phyloP scores from a whole-genome alignment of 1,284 basidiomycete species.

The Singerocomus rubriflavus region DNA sequence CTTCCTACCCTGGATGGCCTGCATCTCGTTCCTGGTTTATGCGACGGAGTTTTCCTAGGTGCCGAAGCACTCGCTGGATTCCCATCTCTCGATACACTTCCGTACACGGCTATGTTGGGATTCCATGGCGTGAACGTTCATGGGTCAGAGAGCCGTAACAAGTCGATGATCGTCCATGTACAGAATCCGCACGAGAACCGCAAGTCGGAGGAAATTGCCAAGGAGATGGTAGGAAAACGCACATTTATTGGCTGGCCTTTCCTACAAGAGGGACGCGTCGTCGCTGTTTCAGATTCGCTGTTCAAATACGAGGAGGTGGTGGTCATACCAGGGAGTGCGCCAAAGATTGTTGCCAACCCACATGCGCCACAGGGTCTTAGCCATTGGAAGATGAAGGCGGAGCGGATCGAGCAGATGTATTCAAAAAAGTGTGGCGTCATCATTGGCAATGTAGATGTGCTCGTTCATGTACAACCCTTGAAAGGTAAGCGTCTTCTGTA shows the following conservation, averaged over 20 bases:
- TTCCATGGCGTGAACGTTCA: constrained; percentile 94
- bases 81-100: constrained; percentile 90
- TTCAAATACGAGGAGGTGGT: constrained; percentile 83
- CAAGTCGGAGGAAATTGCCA: constrained; percentile 74
- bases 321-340: constrained; percentile 50
- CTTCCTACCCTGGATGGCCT: constrained; percentile 88
- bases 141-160: constrained; percentile 85
- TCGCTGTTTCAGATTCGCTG: constrained; percentile 82
- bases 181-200: constrained; percentile 69
- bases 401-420: constrained; percentile 80
- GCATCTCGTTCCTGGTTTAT: constrained; percentile 82
- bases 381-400: constrained; percentile 76
- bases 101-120: constrained; percentile 73
- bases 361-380: constrained; percentile 65
- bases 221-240: constrained; percentile 71
- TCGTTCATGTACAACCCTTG: constrained; percentile 82
- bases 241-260: constrained; percentile 93
- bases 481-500: constrained; percentile 58
- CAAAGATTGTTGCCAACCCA: constrained; percentile 66
- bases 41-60: constrained; percentile 88
- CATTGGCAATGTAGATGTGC: constrained; percentile 75
- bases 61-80: constrained; percentile 90
- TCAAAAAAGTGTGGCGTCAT: constrained; percentile 90
- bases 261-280: constrained; percentile 87
- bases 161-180: constrained; percentile 90